Base-by-base conservation (phyloP, 495 filamentous ascomycete genomes). In the Aspergillus nidulans region DNA sequence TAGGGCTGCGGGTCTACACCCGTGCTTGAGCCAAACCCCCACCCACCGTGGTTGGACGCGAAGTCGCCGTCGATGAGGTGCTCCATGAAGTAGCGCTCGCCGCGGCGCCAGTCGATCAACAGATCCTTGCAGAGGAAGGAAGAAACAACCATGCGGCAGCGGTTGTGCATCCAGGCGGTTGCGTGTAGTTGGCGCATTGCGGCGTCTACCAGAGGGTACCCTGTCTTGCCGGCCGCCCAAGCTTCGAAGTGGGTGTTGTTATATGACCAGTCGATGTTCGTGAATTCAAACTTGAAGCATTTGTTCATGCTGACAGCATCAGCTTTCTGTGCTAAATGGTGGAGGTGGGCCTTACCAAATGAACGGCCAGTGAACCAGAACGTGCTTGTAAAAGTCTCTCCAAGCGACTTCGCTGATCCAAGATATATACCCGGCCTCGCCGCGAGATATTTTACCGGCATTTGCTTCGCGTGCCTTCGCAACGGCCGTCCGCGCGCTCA, bases 1-100 rank as follows among this genome's bases (percentile, higher is more conserved):
- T 92, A 96, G 0, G 91, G 91, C 71, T 96, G 91, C 1, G 92
- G 90, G 67, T 96, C 91, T 0, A 92, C 90, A 12, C 92, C 92
- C 1, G 89, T 88, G 10, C 79, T 84, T 0, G 86, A 83, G 15
- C 81, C 80, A 66, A 92, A 96, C 0, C 91, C 92, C 92, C 92
- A 95, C 0, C 92, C 92, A 20, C 91, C 90, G 62, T 92, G 92
- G 62, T 97, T 97, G 36, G 83, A 88, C 1, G 91, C 90, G 65
- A 96, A 96, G 67, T 96, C 91, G 10, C 92, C 92, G 66, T 96
- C 92, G 52, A 97, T 83, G 5, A 96, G 77, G 48, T 89, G 77
- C 61, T 88, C 83, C 88, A 95, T 95, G 75, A 96, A 95, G 65
- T 86, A 92, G 13, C 77, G 77, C 73, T 97, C 92, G 9, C 91